A percentile compares a stretch with the other conserved stretches of the same genome.
phyloP scores from a whole-genome alignment of 345 rosid genomes.

The Microcos paniculata region DNA sequence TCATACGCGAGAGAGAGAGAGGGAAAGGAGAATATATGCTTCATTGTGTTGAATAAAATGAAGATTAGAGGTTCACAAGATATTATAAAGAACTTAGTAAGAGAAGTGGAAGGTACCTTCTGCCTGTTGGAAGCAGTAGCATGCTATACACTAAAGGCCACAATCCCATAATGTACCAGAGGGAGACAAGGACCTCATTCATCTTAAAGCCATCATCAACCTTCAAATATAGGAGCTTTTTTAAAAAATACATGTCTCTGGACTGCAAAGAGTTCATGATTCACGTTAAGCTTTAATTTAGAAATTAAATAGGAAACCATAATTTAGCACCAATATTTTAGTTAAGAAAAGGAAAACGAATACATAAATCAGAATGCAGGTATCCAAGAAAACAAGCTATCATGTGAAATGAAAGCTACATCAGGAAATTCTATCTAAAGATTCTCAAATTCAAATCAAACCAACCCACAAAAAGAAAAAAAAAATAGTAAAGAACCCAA shows the following conservation, averaged over 20 bases:
- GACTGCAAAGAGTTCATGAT: constrained; percentile 41
- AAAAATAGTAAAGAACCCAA: not conserved
- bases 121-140: constrained; percentile 78
- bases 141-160: constrained; percentile 82
- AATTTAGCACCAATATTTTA: not conserved
- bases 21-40: not conserved
- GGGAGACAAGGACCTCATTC: constrained; percentile 78
- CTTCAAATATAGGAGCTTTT: constrained; percentile 73
- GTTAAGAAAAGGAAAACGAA: not conserved
- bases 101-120: constrained; percentile 48
- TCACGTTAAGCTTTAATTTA: not conserved
- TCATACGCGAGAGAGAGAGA: not conserved
- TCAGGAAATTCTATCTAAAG: not conserved
- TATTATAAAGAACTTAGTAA: not conserved
- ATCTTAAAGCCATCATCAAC: constrained; percentile 85
- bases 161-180: constrained; percentile 87
- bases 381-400: not conserved
- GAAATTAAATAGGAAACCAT: not conserved
- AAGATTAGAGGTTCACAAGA: not conserved
- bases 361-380: not conserved
- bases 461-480: not conserved
- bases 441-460: not conserved
- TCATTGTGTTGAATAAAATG: not conserved
- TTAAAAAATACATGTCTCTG: constrained; percentile 76
- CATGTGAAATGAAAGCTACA: not conserved